Evolutionary conservation across 2,329 filamentous ascomycete genomes (phyloP).

Genomic region (Cladophialophora chaetospira): DNA sequence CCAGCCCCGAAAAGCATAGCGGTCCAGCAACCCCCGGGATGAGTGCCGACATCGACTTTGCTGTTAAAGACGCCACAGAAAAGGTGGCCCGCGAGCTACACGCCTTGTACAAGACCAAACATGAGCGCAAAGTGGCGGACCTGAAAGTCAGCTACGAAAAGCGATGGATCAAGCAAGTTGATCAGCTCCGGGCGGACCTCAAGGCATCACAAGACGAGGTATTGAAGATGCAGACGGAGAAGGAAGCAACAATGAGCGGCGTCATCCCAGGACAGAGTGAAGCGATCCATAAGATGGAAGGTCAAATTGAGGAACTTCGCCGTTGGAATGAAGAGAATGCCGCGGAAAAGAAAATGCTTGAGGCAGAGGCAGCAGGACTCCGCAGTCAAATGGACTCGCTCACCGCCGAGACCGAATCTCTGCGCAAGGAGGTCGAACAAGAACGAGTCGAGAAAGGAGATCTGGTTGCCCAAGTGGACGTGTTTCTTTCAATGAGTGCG

Average conservation of each 20-base stretch:
- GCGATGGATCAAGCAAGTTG: conserved; percentile 85
- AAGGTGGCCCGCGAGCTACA: conserved; percentile 94
- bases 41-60: conserved; percentile 54
- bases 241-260: conserved; percentile 67
- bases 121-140: conserved; percentile 91
- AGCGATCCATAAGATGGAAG: conserved; percentile 44
- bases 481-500: conserved; percentile 47
- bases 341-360: conserved; percentile 67
- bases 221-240: conserved; percentile 67
- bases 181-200: conserved; percentile 72
- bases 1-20: conserved; percentile 39
- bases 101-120: conserved; percentile 91
- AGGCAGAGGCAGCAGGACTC: conserved; percentile 74
- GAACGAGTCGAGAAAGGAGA: conserved; percentile 54
- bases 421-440: conserved; percentile 61
- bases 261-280: conserved; percentile 38
- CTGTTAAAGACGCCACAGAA: conserved; percentile 83
- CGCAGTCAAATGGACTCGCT: conserved; percentile 71
- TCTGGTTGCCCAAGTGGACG: conserved; percentile 50
- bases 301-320: conserved; percentile 42
- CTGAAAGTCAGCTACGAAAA: conserved; percentile 80
- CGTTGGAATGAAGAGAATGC: conserved; percentile 62
- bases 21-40: conserved; percentile 30
- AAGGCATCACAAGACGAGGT: conserved; percentile 72
- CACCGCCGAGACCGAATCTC: conserved; percentile 66